Evolutionary conservation across 1,284 basidiomycete genomes (phyloP).

Genomic region (Malassezia vespertilionis): DNA sequence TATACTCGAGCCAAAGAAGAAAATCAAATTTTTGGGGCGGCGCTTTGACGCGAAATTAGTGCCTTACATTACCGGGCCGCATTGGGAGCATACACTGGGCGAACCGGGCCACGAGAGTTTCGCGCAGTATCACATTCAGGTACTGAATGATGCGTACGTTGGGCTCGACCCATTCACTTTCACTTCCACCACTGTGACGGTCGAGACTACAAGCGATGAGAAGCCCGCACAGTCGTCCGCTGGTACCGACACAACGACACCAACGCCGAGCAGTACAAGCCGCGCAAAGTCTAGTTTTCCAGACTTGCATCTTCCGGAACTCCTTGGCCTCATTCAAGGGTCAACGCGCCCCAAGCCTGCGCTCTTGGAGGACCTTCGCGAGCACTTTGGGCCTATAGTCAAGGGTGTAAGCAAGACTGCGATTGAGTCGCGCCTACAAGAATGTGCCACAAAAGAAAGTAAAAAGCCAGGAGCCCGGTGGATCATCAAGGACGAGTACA

Average conservation of each 20-base stretch:
- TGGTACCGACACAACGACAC: background rate
- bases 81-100: constrained; percentile 34
- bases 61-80: constrained; percentile 38
- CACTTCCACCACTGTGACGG: constrained; percentile 14
- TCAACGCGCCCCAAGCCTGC: constrained; percentile 31
- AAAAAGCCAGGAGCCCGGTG: constrained; percentile 26
- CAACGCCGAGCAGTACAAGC: background rate
- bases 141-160: constrained; percentile 31
- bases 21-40: constrained; percentile 36
- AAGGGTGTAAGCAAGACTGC: constrained; percentile 29
- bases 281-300: constrained; percentile 18
- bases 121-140: constrained; percentile 32
- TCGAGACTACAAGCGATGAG: background rate
- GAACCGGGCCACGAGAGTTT: constrained; percentile 31
- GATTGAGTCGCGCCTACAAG: constrained; percentile 24
- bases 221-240: constrained; percentile 1
- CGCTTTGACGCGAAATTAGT: constrained; percentile 41
- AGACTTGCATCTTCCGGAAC: constrained; percentile 22
- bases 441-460: constrained; percentile 25
- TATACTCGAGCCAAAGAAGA: constrained; percentile 34
- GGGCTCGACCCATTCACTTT: constrained; percentile 43
- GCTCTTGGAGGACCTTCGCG: constrained; percentile 32
- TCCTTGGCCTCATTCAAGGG: constrained; percentile 25
- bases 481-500: constrained; percentile 27
- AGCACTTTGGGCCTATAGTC: constrained; percentile 24